Evolutionary conservation across 345 rosid species (phyloP), one percentile per base, ranked within the genome.

Genomic region (Toxicodendron radicans): DNA sequence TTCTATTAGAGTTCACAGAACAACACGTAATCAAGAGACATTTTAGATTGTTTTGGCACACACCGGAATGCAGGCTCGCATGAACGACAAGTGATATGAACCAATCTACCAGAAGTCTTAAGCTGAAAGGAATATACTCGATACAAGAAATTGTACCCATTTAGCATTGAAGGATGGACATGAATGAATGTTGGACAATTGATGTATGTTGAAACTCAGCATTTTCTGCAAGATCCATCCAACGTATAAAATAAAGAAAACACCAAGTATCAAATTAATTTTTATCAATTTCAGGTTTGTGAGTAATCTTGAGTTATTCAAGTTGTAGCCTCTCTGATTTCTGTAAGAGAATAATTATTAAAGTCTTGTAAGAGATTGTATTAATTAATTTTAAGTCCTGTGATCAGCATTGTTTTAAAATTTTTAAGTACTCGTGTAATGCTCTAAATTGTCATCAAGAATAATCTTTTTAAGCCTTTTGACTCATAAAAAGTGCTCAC

Each of bases 401-500:
- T 21, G 68, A 64, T 64, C 16, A 12, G 32, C 41, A 51, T 67
- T 52, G 45, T 67, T 67, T 51, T 32, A 16, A 49, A 67, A 18
- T 8, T 18, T 27, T 67, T 1, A 67, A 57, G 23, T 1, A 57
- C 35, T 57, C 23, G 52, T 8, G 53, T 16, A 16, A 21, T 57
- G 73, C 33, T 20, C 20, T 41, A 21, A 38, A 56, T 54, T 35
- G 38, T 69, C 6, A 57, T 17, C 35, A 21, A 13, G 5, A 57
- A 53, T 27, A 33, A 32, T 4, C 30, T 68, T 30, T 68, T 51
- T 7, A 18, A 8, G 72, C 32, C 18, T 35, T 35, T 58, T 51
- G 23, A 51, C 58, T 1, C 24, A 0, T 7, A 1, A 3, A 68
- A 20, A 32, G 17, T 1, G 7, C n/a, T 18, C 43, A 38, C 5